Percentiles rank a stretch among this genome's conserved stretches.
These are phyloP conservation scores for Hortiboletus campestris DNA, from an alignment of 768 basidiomycete species.

Conservation along the genomic window DNA sequence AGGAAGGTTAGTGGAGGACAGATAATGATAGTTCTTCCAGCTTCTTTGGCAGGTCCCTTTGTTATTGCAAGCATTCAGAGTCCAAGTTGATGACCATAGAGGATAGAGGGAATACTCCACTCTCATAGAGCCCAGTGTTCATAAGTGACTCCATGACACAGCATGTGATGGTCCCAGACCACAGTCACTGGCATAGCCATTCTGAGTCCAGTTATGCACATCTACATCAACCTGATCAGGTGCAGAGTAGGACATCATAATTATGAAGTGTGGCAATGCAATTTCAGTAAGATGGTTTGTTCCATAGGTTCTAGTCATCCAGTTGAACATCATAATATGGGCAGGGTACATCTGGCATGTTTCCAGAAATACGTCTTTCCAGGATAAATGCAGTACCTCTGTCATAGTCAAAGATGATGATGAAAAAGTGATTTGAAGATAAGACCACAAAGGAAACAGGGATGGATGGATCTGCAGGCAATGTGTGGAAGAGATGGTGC, in stretches of 20 bases:
- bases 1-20: background rate
- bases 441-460: too few species aligned
- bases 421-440: too few species aligned
- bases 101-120: background rate
- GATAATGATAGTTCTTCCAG: slow-evolving; percentile 3
- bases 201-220: background rate
- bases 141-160: slow-evolving; percentile 2
- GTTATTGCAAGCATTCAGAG: background rate
- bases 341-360: too few species aligned
- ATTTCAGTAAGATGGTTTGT: background rate
- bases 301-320: background rate
- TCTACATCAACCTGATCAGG: background rate
- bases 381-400: too few species aligned
- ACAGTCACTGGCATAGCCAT: slow-evolving; percentile 8
- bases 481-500: too few species aligned
- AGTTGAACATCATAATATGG: background rate
- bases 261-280: background rate
- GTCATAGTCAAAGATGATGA: too few species aligned
- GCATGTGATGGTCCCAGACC: slow-evolving; percentile 3
- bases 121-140: background rate
- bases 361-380: too few species aligned
- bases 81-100: background rate
- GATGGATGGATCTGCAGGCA: too few species aligned
- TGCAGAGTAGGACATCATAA: background rate
- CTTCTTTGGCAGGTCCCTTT: background rate